Evolutionary conservation across 2,329 filamentous ascomycete genomes (phyloP).

Genomic region (Pseudopyricularia javanii): DNA sequence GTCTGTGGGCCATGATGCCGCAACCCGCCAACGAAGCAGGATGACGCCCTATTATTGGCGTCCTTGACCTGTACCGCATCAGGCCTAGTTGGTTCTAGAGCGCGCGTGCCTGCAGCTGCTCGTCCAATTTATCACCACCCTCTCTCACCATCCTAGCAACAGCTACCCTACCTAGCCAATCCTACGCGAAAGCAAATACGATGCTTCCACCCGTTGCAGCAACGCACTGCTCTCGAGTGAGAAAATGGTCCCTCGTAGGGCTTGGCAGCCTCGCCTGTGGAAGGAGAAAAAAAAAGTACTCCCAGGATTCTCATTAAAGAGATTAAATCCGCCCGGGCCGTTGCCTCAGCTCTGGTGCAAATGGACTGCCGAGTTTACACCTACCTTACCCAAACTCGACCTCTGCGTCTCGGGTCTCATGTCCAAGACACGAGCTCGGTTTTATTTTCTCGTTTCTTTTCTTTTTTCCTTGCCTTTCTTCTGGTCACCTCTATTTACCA

Average conservation of each 20-base stretch:
- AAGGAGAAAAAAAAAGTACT: background rate
- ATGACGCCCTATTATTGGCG: background rate
- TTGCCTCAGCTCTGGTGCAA: background rate
- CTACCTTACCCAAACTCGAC: too few relatives aligned
- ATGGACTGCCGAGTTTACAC: too few relatives aligned
- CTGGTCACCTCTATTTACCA: too few relatives aligned
- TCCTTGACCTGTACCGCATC: background rate
- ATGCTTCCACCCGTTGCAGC: too few relatives aligned
- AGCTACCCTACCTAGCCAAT: background rate
- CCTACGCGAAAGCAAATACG: background rate
- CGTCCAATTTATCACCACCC: background rate
- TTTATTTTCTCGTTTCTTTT: background rate
- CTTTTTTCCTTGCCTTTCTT: background rate
- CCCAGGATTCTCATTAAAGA: background rate
- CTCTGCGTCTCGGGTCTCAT: background rate
- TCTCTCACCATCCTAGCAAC: background rate
- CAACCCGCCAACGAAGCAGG: background rate
- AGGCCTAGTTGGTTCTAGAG: too few relatives aligned
- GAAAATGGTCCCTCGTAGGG: background rate
- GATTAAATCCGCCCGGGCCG: background rate
- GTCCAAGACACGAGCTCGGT: background rate
- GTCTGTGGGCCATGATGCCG: background rate
- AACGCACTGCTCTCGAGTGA: background rate
- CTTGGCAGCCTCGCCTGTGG: background rate
- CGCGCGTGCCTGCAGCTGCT: background rate